Percentiles rank a stretch among this genome's conserved stretches.
Evolutionary conservation across 2,329 filamentous ascomycete genomes (phyloP).

Genomic region (Diplocarpon rosae): DNA sequence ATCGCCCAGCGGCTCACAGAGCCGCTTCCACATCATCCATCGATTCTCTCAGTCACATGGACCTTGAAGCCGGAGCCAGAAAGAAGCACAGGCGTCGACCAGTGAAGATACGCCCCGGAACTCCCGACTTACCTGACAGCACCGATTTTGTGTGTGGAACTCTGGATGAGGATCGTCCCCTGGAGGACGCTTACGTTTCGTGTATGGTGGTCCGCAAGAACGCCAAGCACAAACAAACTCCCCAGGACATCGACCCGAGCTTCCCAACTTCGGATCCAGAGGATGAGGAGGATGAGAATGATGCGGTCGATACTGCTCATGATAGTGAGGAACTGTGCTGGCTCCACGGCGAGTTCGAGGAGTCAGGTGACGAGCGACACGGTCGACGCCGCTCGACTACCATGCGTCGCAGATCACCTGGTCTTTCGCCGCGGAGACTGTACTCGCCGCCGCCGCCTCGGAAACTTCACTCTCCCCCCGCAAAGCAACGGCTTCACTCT

Average conservation of each 20-base stretch:
- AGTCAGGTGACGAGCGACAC: conserved; percentile 46
- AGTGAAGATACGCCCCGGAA: conserved; percentile 52
- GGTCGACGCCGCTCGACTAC: conserved; percentile 40
- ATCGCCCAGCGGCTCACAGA: conserved; percentile 23
- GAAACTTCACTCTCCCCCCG: conserved; percentile 44
- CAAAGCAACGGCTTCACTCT: conserved; percentile 26
- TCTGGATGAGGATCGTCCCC: conserved; percentile 82
- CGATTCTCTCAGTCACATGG: conserved; percentile 33
- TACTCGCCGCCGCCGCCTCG: conserved; percentile 51
- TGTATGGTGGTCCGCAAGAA: conserved; percentile 72
- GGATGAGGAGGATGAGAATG: conserved; percentile 66
- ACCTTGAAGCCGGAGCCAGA: conserved; percentile 9
- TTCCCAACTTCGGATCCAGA: conserved; percentile 94
- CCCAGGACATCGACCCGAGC: conserved; percentile 96
- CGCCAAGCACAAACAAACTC: conserved; percentile 69
- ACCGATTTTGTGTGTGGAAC: conserved; percentile 99
- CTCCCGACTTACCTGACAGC: conserved; percentile 84
- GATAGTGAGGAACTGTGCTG: conserved; percentile 60
- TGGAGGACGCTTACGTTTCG: conserved; percentile 89
- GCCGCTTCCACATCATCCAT: conserved; percentile 51
- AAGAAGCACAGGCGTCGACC: conserved; percentile 25
- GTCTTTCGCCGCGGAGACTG: conserved; percentile 49
- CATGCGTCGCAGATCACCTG: conserved; percentile 31
- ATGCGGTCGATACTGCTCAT: conserved; percentile 41
- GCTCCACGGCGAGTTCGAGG: conserved; percentile 63